These are phyloP conservation scores for Fomitopsis pulvina DNA, from an alignment of 768 basidiomycete species.

Conservation along the genomic window DNA sequence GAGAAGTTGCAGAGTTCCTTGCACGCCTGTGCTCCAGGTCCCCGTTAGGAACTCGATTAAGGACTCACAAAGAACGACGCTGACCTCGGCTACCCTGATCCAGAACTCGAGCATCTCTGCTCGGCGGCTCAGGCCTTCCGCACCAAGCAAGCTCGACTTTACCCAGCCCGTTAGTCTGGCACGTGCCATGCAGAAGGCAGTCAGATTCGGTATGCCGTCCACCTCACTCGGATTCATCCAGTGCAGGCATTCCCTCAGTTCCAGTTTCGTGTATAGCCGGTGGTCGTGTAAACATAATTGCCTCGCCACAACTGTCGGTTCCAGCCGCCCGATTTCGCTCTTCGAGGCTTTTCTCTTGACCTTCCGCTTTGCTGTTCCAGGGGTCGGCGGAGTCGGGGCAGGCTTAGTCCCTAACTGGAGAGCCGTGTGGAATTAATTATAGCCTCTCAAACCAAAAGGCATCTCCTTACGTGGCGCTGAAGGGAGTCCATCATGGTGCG, in stretches of 20 bases:
- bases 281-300: conserved; percentile 78
- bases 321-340: conserved; percentile 58
- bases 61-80: too few relatives aligned
- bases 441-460: conserved; percentile 6
- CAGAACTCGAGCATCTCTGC: conserved; percentile 62
- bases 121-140: conserved; percentile 44
- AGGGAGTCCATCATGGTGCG: conserved; percentile 45
- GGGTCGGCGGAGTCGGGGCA: conserved; percentile 9
- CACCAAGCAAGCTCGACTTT: conserved; percentile 50
- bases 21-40: too few relatives aligned
- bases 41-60: too few relatives aligned
- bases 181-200: conserved; percentile 51
- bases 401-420: not conserved
- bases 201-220: conserved; percentile 35
- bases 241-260: conserved; percentile 65
- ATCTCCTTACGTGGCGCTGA: conserved; percentile 48
- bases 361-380: conserved; percentile 17
- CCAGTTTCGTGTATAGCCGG: conserved; percentile 60
- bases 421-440: not conserved
- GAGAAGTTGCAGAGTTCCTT: conserved; percentile 56
- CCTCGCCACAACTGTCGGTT: conserved; percentile 66
- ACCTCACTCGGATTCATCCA: conserved; percentile 42
- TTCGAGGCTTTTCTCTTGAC: conserved; percentile 42
- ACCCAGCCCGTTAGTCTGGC: conserved; percentile 66
- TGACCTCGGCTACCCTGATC: conserved; percentile 75